Evolutionary conservation across 1,284 basidiomycete genomes (phyloP), one percentile per base, ranked within the genome.

Genomic region (Tylopilus orsonianus): DNA sequence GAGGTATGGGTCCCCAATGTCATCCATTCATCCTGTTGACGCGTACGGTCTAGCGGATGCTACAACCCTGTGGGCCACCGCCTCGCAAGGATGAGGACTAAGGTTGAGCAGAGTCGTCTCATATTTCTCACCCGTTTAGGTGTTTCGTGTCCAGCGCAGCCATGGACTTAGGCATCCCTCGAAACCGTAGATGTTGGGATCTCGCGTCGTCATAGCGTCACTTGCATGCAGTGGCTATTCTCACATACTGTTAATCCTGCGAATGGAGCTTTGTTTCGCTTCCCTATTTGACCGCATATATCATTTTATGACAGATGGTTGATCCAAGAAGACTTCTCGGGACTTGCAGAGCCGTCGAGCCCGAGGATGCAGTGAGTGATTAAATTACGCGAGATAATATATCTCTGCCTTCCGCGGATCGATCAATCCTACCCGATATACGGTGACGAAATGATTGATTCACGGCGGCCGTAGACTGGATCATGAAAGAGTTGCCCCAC

Each of bases 1-100:
- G 94, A 98, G 86, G 95, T 96, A 57, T 68, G 35, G 16, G 30
- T n/a, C 8, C 44, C 40, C 12, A 2, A 5, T 2, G 1, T 26
- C 26, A 29, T 42, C 5, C 24, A 16, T 45, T 22, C 6, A 19
- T 41, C 14, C 41, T 29, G 50, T 49, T 56, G 18, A 55, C 35
- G 18, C 8, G 23, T 7, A 37, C 44, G 45, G 51, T 41, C 18
- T 61, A 97, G 94, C 83, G 88, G 53, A 97, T 98, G 95, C 76
- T 99, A 35, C 95, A 98, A 67, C 96, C 96, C n/a, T 98, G 93
- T 62, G 96, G 95, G 0, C 93, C 93, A 34, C 95, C 96, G 19
- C 96, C 95, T 2, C 81, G 82, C 39, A 96, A 95, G 71, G 91
- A 95, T 55, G 94, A 97, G 51, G 89, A 93, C 47, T 74, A 46